phyloP scores from a whole-genome alignment of 2,329 filamentous ascomycete species.

The Blumeria hordei region DNA sequence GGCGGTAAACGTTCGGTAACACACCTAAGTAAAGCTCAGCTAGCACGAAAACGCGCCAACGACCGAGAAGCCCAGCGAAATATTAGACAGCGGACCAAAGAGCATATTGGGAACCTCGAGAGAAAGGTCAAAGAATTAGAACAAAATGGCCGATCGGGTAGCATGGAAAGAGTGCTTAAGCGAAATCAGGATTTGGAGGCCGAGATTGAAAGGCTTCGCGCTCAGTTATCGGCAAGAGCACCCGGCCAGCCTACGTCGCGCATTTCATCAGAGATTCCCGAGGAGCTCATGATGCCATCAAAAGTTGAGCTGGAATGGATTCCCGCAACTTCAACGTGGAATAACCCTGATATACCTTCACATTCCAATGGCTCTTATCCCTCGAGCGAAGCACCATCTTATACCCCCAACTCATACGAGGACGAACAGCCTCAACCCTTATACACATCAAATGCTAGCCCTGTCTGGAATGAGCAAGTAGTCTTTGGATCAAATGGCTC shows the following conservation, averaged over 20 bases:
- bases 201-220: constrained; percentile 11
- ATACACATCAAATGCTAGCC: constrained; percentile 7
- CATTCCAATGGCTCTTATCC: constrained; percentile 4
- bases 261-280: constrained; percentile 7
- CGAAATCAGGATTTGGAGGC: constrained; percentile 13
- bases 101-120: constrained; percentile 35
- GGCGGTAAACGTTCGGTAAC: constrained; percentile 53
- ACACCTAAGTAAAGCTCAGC: constrained; percentile 66
- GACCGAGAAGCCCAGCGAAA: constrained; percentile 77
- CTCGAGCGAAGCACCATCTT: constrained; percentile 4
- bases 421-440: constrained; percentile 7
- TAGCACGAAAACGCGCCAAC: constrained; percentile 74
- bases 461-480: constrained; percentile 10
- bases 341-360: constrained; percentile 1
- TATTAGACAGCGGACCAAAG: constrained; percentile 65
- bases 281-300: constrained; percentile 9
- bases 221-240: constrained; percentile 7
- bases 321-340: constrained; percentile 4
- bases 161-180: constrained; percentile 21
- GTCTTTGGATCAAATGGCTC: constrained; percentile 6
- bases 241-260: constrained; percentile 2
- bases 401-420: constrained; percentile 5
- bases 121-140: constrained; percentile 11
- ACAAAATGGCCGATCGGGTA: constrained; percentile 7
- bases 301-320: constrained; percentile 9